These are phyloP conservation scores for Epithele typhae DNA, from an alignment of 768 basidiomycete genomes.

Conservation along the genomic window DNA sequence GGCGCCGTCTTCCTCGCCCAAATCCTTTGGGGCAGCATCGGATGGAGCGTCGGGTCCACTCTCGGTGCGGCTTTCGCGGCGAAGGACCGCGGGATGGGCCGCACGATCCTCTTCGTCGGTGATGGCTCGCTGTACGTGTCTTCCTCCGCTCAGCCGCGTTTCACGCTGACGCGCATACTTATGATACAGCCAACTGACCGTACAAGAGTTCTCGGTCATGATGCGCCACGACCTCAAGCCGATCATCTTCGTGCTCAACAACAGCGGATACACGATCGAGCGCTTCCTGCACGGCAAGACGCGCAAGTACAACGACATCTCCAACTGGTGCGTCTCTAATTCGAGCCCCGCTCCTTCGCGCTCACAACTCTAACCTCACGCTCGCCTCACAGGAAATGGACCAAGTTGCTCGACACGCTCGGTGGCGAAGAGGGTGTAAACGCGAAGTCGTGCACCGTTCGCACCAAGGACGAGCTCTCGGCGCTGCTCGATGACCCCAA, in stretches of 20 bases:
- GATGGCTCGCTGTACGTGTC: constrained; percentile 70
- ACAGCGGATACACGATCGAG: constrained; percentile 86
- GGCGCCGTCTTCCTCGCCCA: constrained; percentile 64
- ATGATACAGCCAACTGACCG: constrained; percentile 59
- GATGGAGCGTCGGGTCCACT: constrained; percentile 78
- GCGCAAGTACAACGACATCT: constrained; percentile 83
- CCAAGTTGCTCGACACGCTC: constrained; percentile 54
- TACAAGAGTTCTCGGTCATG: constrained; percentile 86
- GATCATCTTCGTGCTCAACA: constrained; percentile 81
- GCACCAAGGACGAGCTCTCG: constrained; percentile 62
- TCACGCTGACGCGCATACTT: not conserved
- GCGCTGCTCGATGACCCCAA: constrained; percentile 55
- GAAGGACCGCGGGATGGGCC: constrained; percentile 50
- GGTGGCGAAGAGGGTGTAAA: constrained; percentile 47
- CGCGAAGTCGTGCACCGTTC: constrained; percentile 62
- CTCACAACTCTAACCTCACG: not conserved
- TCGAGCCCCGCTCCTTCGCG: not conserved
- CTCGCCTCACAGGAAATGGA: constrained; percentile 49
- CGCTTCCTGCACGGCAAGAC: constrained; percentile 64
- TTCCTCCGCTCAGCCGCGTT: constrained; percentile 1
- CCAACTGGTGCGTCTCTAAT: constrained; percentile 48
- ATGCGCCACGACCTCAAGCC: constrained; percentile 67
- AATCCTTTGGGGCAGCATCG: constrained; percentile 90
- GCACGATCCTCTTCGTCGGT: constrained; percentile 83
- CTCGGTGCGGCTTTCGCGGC: constrained; percentile 83